These are phyloP conservation scores for Nakazawaea anatomiae DNA, from an alignment of 805 yeast genomes.

Conservation along the genomic window DNA sequence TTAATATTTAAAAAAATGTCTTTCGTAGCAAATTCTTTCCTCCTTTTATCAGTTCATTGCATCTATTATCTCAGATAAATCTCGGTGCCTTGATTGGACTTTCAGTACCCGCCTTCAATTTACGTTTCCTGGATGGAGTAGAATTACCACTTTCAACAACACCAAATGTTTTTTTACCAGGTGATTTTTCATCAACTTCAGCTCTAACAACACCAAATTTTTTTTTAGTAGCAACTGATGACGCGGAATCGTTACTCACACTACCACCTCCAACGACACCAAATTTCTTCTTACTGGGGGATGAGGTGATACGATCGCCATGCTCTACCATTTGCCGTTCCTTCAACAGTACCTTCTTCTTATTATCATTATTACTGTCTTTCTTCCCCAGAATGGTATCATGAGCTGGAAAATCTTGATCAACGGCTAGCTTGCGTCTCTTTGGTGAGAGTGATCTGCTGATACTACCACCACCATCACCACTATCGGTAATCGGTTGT, in stretches of 20 bases:
- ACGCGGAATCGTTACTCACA: background rate
- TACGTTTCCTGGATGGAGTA: conserved; percentile 5
- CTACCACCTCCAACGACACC: background rate
- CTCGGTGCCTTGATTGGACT: conserved; percentile 9
- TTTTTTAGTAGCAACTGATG: background rate
- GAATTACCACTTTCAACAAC: background rate
- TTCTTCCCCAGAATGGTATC: background rate
- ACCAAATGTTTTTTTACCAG: background rate
- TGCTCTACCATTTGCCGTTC: background rate
- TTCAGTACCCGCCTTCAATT: conserved; percentile 5
- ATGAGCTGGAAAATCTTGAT: background rate
- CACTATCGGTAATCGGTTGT: background rate
- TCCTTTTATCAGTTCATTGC: background rate
- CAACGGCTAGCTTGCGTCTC: background rate
- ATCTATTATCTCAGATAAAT: background rate
- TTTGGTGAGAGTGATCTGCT: background rate
- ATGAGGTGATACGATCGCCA: background rate
- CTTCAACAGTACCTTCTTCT: background rate
- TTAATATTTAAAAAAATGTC: too few relatives aligned
- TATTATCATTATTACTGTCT: background rate
- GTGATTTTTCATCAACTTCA: background rate
- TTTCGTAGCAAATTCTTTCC: too few relatives aligned
- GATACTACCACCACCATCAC: background rate
- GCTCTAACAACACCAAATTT: background rate
- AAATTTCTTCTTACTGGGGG: background rate